Base-by-base conservation (phyloP, 1,284 basidiomycete genomes). In the Agroathelia rolfsii region DNA sequence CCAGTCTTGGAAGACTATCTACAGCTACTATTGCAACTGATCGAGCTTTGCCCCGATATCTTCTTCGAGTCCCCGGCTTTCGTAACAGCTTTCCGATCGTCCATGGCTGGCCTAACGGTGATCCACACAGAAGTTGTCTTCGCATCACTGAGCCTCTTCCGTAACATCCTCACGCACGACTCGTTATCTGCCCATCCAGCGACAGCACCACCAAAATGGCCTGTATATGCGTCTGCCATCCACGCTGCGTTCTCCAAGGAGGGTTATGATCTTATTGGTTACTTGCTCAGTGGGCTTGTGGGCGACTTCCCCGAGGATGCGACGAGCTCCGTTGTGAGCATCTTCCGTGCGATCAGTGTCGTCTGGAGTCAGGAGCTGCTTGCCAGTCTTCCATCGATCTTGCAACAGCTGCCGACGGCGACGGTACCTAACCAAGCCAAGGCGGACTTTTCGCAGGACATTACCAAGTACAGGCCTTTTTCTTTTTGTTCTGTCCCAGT, bases 1-100 rank as follows among this genome's bases (percentile, higher is more conserved):
- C 6, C 48, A 95, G 95, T 96, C 21, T 63, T 99, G 47, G 95
- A 98, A 53, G 95, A 99, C 54, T 98, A 94, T 47, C 56, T 92
- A 34, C 88, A 90, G 46, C 71, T 92, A 53, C 64, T 90, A 21
- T 55, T 81, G 37, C 76, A 81, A 41, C 64, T 90, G 48, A 55
- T 82, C 26, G 69, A 79, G 32, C 62, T 69, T 41, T 62, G 73
- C 2, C 88, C 93, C 2, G 72, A 84, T 37, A 61, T 87, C 23
- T 73, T 92, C 42, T 80, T 93, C 58, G 62, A 77, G 31, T 85
- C 85, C 3, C 61, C 77, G 3, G 69, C 75, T 7, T 83, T 95
- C 50, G 71, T 82, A 3, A 53, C 76, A 30, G 79, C 82, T 5
- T 80, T 94, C 57, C 74, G 75, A 30, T 75, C 80, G 30, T 64